Evolutionary conservation across 164 flowering plant species (phyloP), one percentile per base, ranked within the genome.

Genomic region (Akebia trifoliata): DNA sequence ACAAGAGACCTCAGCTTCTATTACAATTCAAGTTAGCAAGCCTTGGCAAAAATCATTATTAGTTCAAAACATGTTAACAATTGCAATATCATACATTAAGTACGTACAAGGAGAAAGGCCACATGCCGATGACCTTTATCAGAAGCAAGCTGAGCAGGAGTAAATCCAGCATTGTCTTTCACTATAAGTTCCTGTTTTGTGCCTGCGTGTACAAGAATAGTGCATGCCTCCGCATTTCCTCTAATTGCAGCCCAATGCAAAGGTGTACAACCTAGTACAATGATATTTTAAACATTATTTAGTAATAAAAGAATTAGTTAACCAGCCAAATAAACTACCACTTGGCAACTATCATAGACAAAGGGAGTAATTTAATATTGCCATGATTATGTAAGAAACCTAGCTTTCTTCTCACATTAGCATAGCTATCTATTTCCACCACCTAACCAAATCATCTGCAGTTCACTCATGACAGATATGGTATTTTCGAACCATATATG

Each of bases 41-140:
- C n/a, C 18, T 35, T 36, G 30, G 26, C 50, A 31, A 21, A 15
- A 11, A 29, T 26, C 2, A 48, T 6, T 35, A 58, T 46, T 34
- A 46, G 52, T 25, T 26, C 30, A 34, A n/a, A 35, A 10, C 22
- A 36, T 14, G 6, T 28, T 35, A 11, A 36, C 12, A 8, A 36
- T 3, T 30, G 59, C 6, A 54, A 50, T 54, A 66, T 32, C 40
- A 35, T n/a, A 46, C 39, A 67, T 45, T 17, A 50, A 50, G 43
- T 66, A 87, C 96, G 64, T 85, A 89, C 97, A 75, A 93, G 94
- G 72, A 82, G 73, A 71, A 63, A 68, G 56, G 87, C 91, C 62
- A 89, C 74, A 58, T 76, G 85, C 77, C 85, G 91, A 78, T 93
- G 94, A 82, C 94, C 97, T 81, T 84, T 89, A 74, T 93, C 97